Evolutionary conservation across 2,329 filamentous ascomycete species (phyloP).

Genomic region (Diaporthe citrichinensis): DNA sequence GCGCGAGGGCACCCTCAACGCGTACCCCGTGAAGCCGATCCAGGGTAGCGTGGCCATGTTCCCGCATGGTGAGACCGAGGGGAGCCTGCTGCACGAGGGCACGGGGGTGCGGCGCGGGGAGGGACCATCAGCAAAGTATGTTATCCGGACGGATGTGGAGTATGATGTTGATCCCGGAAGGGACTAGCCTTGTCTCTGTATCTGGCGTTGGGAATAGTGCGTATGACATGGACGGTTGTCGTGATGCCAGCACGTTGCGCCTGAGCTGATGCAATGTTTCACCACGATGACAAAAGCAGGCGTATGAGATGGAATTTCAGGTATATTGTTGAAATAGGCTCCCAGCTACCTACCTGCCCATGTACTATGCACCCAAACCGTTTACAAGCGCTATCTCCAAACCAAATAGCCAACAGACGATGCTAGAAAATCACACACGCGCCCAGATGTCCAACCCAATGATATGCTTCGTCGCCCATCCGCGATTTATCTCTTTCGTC

Average conservation of each 20-base stretch:
- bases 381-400: constrained; percentile 22
- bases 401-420: constrained; percentile 8
- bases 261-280: neutral
- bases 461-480: neutral
- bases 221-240: too few relatives aligned
- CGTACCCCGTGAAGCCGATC: constrained; percentile 77
- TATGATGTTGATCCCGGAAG: constrained; percentile 69
- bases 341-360: constrained; percentile 8
- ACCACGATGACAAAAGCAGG: too few relatives aligned
- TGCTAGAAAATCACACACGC: neutral
- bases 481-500: neutral
- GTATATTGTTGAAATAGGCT: constrained; percentile 14
- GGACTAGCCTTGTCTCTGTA: neutral
- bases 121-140: constrained; percentile 67
- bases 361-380: neutral
- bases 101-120: constrained; percentile 75
- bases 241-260: neutral
- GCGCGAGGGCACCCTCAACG: constrained; percentile 76
- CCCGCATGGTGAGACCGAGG: constrained; percentile 77
- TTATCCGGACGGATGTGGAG: constrained; percentile 79
- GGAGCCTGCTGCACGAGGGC: constrained; percentile 77
- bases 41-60: constrained; percentile 79
- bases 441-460: constrained; percentile 6
- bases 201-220: neutral
- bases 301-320: neutral